Evolutionary conservation across 192 early-diverging fungal genomes (phyloP), one percentile per base, ranked within the genome.

Genomic region (Dimargaris cristalligena): DNA sequence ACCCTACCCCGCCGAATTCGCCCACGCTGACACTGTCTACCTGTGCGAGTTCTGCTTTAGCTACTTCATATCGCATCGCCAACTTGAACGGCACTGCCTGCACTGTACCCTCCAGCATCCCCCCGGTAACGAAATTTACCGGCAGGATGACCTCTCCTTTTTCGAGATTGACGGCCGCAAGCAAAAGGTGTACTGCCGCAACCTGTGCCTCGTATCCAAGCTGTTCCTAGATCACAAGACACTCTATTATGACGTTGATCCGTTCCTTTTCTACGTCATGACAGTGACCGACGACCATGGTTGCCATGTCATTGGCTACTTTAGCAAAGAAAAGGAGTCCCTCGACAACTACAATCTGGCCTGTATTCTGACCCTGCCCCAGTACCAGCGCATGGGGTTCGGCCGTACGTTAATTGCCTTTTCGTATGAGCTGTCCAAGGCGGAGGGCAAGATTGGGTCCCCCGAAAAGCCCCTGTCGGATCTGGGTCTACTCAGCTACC

Each of bases 151-250:
- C 11, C 70, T 99, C 18, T 91, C 90, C 16, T 97, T 99, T 64
- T 99, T 92, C 62, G 96, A 99, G 67, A 92, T 99, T 61, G 96
- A 99, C 70, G 96, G 96, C 0, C 67, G 89, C 51, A 88, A 90
- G 62, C 91, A 97, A 64, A 86, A 88, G 52, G 74, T 72, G 18
- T 99, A 92, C 66, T 97, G 94, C 72, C 78, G 94, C 30, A 99
- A 99, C 65, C 74, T 99, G 22, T 97, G 91, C 67, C 69, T 99
- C 44, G 66, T 99, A 31, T 95, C 94, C 25, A 99, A 99, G 60
- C 74, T 92, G 50, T 97, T 99, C 66, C 71, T 99, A 63, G 96
- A 99, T 73, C 96, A 99, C 80, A 99, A 99, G 65, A 96, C 94
- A 16, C 75, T 99, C 18, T 96, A 91, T 66, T 99, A 94, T 66